Evolutionary conservation across 805 yeast genomes (phyloP).

Genomic region (Ogataea ramenticola): DNA sequence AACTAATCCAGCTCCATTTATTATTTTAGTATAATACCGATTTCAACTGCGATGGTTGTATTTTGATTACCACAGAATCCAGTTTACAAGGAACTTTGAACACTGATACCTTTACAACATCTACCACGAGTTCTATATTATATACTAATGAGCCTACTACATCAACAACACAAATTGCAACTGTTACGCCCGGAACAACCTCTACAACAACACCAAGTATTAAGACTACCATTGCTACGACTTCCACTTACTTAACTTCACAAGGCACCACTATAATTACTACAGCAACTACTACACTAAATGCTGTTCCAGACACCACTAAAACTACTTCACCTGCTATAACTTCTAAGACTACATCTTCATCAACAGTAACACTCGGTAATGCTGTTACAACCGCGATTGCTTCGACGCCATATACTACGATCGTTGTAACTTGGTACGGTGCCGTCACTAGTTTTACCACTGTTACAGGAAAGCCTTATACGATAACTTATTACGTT

Average conservation of each 20-base stretch:
- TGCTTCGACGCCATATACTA: background rate
- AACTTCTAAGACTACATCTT: slow-evolving; percentile 1
- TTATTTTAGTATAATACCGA: slow-evolving; percentile 17
- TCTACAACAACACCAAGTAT: background rate
- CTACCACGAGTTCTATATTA: slow-evolving; percentile 4
- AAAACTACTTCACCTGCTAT: slow-evolving; percentile 2
- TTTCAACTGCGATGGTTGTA: slow-evolving; percentile 20
- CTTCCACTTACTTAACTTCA: background rate
- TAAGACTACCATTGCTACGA: too few species aligned
- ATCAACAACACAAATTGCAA: too few species aligned
- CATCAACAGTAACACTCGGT: background rate
- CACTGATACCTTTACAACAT: slow-evolving; percentile 8
- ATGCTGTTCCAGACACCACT: background rate
- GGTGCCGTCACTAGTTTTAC: background rate
- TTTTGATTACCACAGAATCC: slow-evolving; percentile 19
- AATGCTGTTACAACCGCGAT: slow-evolving; percentile 5
- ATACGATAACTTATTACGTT: background rate
- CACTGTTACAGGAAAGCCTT: background rate
- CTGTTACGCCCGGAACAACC: slow-evolving; percentile 3
- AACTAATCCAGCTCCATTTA: background rate
- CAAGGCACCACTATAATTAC: slow-evolving; percentile 6
- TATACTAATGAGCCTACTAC: slow-evolving; percentile 5
- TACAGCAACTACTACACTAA: slow-evolving; percentile 3
- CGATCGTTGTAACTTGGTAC: background rate
- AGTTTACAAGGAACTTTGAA: slow-evolving; percentile 18